phyloP scores from a whole-genome alignment of 148 eudicot species.

The Simmondsia chinensis region DNA sequence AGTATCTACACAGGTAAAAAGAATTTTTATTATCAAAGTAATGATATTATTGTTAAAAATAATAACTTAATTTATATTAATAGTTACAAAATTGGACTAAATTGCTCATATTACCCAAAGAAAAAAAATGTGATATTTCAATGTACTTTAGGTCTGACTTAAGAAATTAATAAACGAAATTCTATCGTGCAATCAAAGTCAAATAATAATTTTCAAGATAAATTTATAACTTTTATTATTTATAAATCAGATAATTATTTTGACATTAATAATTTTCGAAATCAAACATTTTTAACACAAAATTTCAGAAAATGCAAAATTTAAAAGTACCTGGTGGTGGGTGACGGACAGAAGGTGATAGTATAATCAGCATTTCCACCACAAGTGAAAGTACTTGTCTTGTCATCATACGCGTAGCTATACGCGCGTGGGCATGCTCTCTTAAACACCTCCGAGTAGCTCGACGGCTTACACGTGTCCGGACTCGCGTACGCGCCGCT shows the following conservation, averaged over 20 bases:
- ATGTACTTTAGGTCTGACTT: too few species aligned
- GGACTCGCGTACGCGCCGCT: slow-evolving; percentile 54
- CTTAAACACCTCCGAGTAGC: slow-evolving; percentile 56
- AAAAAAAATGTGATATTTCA: too few species aligned
- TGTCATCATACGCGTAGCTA: slow-evolving; percentile 81
- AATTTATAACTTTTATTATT: too few species aligned
- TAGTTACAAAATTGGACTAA: too few species aligned
- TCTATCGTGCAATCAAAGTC: too few species aligned
- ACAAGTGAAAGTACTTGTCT: slow-evolving; percentile 73
- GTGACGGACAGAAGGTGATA: slow-evolving; percentile 65
- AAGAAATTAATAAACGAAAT: too few species aligned
- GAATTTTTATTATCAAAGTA: too few species aligned
- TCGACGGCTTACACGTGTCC: slow-evolving; percentile 56
- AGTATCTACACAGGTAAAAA: too few species aligned
- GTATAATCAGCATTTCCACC: slow-evolving; percentile 44
- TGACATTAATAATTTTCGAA: neutral
- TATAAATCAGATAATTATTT: neutral
- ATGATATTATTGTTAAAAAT: too few species aligned
- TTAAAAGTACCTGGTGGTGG: slow-evolving; percentile 48
- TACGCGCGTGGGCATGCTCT: slow-evolving; percentile 72
- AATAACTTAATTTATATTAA: too few species aligned
- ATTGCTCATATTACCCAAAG: too few species aligned
- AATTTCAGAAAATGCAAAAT: neutral
- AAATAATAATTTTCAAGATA: too few species aligned
- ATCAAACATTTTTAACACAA: neutral